Conservation (phyloP, 2,329 filamentous ascomycete species). For the Phaeosphaeria sp. region DNA sequence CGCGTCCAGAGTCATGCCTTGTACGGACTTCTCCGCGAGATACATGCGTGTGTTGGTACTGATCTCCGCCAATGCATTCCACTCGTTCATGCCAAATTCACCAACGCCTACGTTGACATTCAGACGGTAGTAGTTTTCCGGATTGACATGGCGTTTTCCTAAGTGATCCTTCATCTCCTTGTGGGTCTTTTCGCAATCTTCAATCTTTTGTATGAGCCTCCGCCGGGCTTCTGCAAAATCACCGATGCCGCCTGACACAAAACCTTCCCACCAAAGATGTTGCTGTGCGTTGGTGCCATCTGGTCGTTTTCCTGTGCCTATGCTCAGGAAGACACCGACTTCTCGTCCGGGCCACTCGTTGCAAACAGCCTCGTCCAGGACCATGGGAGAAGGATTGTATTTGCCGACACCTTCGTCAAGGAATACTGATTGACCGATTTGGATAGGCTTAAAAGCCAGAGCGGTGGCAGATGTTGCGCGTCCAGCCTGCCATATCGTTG, state of each 20-base stretch:
- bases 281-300: slow-evolving; percentile 71
- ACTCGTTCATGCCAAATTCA: slow-evolving; percentile 99
- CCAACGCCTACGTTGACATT: slow-evolving; percentile 96
- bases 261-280: slow-evolving; percentile 91
- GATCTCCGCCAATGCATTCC: slow-evolving; percentile 92
- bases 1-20: slow-evolving; percentile 77
- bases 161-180: slow-evolving; percentile 85
- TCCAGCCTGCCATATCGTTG: slow-evolving; percentile 96
- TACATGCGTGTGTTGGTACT: slow-evolving; percentile 90
- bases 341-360: slow-evolving; percentile 97
- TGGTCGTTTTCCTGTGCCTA: slow-evolving; percentile 89
- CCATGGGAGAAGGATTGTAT: slow-evolving; percentile 86
- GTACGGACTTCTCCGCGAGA: slow-evolving; percentile 73
- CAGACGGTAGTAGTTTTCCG: slow-evolving; percentile 92
- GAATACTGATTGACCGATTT: slow-evolving; percentile 91
- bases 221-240: slow-evolving; percentile 90
- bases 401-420: slow-evolving; percentile 90
- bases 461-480: slow-evolving; percentile 91
- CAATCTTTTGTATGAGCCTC: slow-evolving; percentile 87
- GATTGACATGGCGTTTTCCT: slow-evolving; percentile 76
- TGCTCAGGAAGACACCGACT: slow-evolving; percentile 87
- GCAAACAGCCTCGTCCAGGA: slow-evolving; percentile 86
- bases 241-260: slow-evolving; percentile 72
- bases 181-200: slow-evolving; percentile 91
- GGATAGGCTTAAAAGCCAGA: slow-evolving; percentile 93